Base-by-base conservation (phyloP, 192 early-diverging fungal species). In the Spinellus fusiger region DNA sequence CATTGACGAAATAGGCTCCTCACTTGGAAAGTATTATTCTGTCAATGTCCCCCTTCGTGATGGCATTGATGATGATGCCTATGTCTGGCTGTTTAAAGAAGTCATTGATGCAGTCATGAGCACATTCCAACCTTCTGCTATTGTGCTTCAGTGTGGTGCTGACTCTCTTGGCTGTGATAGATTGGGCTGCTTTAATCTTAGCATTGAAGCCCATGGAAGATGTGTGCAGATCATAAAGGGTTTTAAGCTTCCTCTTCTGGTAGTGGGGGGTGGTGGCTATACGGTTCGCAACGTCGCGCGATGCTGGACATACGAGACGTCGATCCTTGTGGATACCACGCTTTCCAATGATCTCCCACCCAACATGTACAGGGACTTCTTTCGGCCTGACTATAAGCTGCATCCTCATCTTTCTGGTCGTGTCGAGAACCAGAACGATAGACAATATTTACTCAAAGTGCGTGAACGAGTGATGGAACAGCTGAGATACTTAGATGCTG, bases 251-350 rank as follows among this genome's bases (percentile, higher is more conserved):
- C 93, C 93, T 0, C 66, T 92, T 46, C 29, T 93, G 47, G 81
- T 93, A 12, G 77, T 95, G 5, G 93, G 90, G 33, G 93, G 91
- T 22, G 93, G 97, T 18, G 97, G 97, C 2, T 99, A 99, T 65
- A 95, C 84, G 22, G 86, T 86, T 25, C 63, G 87, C 10, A 94
- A 99, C 76, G 92, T 93, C 2, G 91, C 94, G 5, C 75, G 94
- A 18, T 92, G 93, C 64, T 98, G 96, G 94, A 83, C 91, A 20
- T 96, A 93, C 57, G 88, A 98, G 65, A 98, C 97, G 0, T 89
- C 90, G 0, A 74, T 92, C 8, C 81, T 92, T 0, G 81, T 90
- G 0, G 90, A 89, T 62, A 71, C 83, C 2, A 86, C 89, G 13
- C 76, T 97, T 9, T 77, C 80, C 8, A 76, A 89, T 29, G 84